Base-by-base conservation (phyloP, 78 protist genomes). In the slime mould (Dictyostelium discoideum) region DNA sequence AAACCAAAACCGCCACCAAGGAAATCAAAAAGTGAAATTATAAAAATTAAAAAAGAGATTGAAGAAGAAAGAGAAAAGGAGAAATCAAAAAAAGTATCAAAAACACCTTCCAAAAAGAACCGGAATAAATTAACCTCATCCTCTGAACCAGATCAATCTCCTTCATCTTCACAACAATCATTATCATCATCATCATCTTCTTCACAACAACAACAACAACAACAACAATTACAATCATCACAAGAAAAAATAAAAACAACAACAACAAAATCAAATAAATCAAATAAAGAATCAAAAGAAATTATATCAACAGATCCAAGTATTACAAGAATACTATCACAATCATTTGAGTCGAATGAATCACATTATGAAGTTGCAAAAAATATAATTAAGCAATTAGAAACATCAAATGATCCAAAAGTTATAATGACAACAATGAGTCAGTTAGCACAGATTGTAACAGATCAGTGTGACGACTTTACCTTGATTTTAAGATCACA, bases 1-100 rank as follows among this genome's bases (percentile, higher is more conserved):
- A 81, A 81, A 50, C 86, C 86, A 20, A 81, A 81, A 81, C 86
- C 86, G 3, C 86, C 86, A 16, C 86, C 86, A 50, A 81, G 60
- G 18, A 81, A 50, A 50, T 26, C 73, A 3, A 37, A 24, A 54
- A 63, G 20, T 26, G 87, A 84, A 63, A 60, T 84, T 32, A 67
- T 67, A 32, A 24, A 60, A 26, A 11, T 60, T n/a, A 60, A 54
- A 54, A 60, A 60, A 50, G 63, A 57, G n/a, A 78, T 22, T 40
- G 42, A 57, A 60, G 16, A 18, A 82, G 24, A 29, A 14, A 82
- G 20, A 29, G 48, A 29, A 22, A 54, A n/a, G 32, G 54, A 18
- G 18, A 82, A 57, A 54, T 50, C 86, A 24, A 82, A 22, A 18
- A 82, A 26, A 13, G 32, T 32, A 18, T 24, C 54, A 18, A 32